A percentile compares a stretch with the other conserved stretches of the same genome.
Evolutionary conservation across 2,329 filamentous ascomycete genomes (phyloP).

Genomic region (Epichloe baconii): DNA sequence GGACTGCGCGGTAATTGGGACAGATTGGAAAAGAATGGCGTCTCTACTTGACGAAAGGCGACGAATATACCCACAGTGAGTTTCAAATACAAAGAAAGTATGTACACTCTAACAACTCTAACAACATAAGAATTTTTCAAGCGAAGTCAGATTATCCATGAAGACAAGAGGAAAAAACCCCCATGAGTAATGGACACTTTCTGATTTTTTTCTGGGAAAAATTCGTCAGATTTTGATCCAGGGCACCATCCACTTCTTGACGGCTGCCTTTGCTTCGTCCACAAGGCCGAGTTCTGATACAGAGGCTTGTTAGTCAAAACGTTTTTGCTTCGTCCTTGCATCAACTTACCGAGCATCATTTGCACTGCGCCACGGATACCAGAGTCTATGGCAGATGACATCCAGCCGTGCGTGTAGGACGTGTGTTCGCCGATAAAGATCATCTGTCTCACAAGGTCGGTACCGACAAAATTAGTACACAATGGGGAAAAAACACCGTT

Average conservation of each 20-base stretch:
- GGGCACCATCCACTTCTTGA: slow-evolving; percentile 54
- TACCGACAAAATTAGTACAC: background rate
- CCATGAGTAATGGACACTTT: too few relatives aligned
- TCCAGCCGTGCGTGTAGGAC: slow-evolving; percentile 60
- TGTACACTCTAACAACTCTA: background rate
- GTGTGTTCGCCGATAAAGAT: slow-evolving; percentile 60
- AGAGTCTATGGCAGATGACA: slow-evolving; percentile 52
- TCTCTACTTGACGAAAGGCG: too few relatives aligned
- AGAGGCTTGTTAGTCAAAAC: background rate
- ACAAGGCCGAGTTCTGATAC: slow-evolving; percentile 45
- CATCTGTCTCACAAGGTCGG: slow-evolving; percentile 25
- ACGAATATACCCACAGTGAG: too few relatives aligned
- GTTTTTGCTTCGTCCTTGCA: background rate
- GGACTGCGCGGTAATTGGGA: background rate
- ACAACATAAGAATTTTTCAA: background rate
- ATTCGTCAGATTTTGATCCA: slow-evolving; percentile 33
- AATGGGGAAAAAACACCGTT: background rate
- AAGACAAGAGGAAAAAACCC: too few relatives aligned
- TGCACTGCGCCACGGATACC: slow-evolving; percentile 53
- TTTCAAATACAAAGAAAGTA: background rate
- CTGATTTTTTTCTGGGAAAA: too few relatives aligned
- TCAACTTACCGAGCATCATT: slow-evolving; percentile 34
- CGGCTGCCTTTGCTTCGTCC: slow-evolving; percentile 54
- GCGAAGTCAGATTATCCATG: background rate
- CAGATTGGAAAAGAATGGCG: too few relatives aligned